These are phyloP conservation scores for Mucor irregularis DNA, from an alignment of 371 early-diverging fungal genomes.

Conservation along the genomic window DNA sequence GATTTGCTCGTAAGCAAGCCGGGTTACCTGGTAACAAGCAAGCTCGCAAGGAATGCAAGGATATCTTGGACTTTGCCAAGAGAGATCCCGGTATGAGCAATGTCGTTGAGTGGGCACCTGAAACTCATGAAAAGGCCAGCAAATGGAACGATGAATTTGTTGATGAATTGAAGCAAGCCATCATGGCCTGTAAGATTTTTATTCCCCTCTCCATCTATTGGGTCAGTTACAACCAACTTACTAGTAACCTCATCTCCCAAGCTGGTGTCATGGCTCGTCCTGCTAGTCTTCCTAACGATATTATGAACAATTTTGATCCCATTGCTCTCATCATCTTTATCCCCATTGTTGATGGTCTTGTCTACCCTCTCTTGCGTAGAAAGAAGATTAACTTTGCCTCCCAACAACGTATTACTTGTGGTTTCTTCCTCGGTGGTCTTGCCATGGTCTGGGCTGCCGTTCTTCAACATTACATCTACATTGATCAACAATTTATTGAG, in stretches of 20 bases:
- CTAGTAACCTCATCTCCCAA: constrained; percentile 71
- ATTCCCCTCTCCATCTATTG: constrained; percentile 70
- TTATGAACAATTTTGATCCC: constrained; percentile 71
- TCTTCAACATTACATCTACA: constrained; percentile 69
- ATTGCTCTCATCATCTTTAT: constrained; percentile 68
- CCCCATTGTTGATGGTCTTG: constrained; percentile 62
- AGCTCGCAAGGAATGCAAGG: constrained; percentile 18
- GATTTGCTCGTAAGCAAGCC: constrained; percentile 39
- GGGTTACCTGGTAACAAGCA: constrained; percentile 36
- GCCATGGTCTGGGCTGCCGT: constrained; percentile 71
- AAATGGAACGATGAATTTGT: constrained; percentile 69
- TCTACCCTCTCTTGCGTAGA: constrained; percentile 67
- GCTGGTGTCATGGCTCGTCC: constrained; percentile 62
- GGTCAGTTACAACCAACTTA: constrained; percentile 73
- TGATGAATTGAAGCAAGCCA: constrained; percentile 59
- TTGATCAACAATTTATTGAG: constrained; percentile 23
- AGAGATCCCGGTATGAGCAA: constrained; percentile 37
- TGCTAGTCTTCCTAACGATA: constrained; percentile 51
- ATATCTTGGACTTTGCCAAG: constrained; percentile 56
- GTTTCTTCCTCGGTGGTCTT: constrained; percentile 60
- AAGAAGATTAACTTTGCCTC: constrained; percentile 27
- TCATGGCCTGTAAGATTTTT: constrained; percentile 73
- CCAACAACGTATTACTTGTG: constrained; percentile 47
- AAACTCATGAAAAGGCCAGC: constrained; percentile 23
- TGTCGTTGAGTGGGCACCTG: constrained; percentile 53